A percentile compares a stretch with the other conserved stretches of the same genome.
These are phyloP conservation scores for Pseudogymnoascus sp. DNA, from an alignment of 2,329 filamentous ascomycete species.

Conservation along the genomic window DNA sequence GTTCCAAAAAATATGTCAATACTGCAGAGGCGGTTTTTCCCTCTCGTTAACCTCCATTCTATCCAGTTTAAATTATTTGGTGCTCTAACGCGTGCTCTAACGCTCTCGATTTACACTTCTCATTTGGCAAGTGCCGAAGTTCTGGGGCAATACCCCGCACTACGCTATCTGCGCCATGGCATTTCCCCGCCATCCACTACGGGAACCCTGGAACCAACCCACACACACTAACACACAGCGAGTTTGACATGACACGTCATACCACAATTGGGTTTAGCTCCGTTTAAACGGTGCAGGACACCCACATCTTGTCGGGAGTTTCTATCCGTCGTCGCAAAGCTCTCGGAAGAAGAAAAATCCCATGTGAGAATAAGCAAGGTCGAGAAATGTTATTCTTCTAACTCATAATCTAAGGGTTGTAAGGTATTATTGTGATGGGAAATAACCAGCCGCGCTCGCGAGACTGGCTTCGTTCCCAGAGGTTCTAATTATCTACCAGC, in stretches of 20 bases:
- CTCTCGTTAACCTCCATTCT: neutral
- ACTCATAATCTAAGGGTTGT: neutral
- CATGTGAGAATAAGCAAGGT: neutral
- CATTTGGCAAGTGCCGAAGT: neutral
- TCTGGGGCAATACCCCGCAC: neutral
- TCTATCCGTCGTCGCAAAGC: neutral
- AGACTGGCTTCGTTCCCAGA: neutral
- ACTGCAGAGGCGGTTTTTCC: neutral
- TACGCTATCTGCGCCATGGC: neutral
- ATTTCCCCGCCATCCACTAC: neutral
- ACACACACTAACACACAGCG: neutral
- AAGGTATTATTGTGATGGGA: neutral
- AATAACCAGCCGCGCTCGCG: neutral
- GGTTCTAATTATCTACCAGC: too few species aligned
- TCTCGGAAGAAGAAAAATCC: neutral
- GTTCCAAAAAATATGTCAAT: neutral
- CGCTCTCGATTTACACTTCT: neutral
- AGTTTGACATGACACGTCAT: neutral
- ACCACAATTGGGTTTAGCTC: neutral
- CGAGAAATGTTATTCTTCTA: neutral
- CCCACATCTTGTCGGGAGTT: neutral
- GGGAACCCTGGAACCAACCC: neutral
- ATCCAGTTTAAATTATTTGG: neutral
- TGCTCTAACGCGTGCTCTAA: neutral
- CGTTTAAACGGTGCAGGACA: neutral